These are phyloP conservation scores for Pseudohyphozyma bogoriensis DNA, from an alignment of 768 basidiomycete genomes.

Conservation along the genomic window DNA sequence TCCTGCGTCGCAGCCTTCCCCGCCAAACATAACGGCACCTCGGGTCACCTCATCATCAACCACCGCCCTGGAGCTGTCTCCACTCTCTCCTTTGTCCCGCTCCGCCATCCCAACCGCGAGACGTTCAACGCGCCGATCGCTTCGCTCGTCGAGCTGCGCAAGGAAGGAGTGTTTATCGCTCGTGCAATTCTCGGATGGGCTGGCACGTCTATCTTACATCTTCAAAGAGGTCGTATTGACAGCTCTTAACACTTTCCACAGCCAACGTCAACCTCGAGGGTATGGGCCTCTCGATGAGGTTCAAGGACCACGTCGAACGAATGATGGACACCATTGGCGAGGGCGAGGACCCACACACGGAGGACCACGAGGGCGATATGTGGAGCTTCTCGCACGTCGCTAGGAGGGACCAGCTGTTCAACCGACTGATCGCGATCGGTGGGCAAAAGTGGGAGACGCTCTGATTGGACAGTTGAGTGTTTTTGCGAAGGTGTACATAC, in stretches of 20 bases:
- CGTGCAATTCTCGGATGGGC: slow-evolving; percentile 41
- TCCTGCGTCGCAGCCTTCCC: slow-evolving; percentile 36
- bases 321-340: slow-evolving; percentile 1
- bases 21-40: slow-evolving; percentile 36
- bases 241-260: too few relatives aligned
- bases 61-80: slow-evolving; percentile 30
- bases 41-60: slow-evolving; percentile 38
- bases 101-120: slow-evolving; percentile 29
- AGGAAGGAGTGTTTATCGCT: slow-evolving; percentile 39
- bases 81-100: slow-evolving; percentile 33
- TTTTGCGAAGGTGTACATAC: too few relatives aligned
- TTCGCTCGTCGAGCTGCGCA: slow-evolving; percentile 41
- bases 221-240: too few relatives aligned
- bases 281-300: slow-evolving; percentile 38
- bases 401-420: slow-evolving; percentile 40
- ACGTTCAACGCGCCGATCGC: slow-evolving; percentile 36
- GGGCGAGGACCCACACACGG: slow-evolving; percentile 29
- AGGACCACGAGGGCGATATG: slow-evolving; percentile 33
- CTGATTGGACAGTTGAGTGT: slow-evolving; percentile 22
- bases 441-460: slow-evolving; percentile 40
- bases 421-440: slow-evolving; percentile 38
- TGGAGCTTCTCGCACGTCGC: slow-evolving; percentile 38
- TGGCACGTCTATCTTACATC: too few relatives aligned
- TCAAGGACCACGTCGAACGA: slow-evolving; percentile 32
- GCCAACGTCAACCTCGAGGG: slow-evolving; percentile 40